Evolutionary conservation across 2,329 filamentous ascomycete genomes (phyloP), one percentile per base, ranked within the genome.

Genomic region (Ceratocystiopsis minuta): DNA sequence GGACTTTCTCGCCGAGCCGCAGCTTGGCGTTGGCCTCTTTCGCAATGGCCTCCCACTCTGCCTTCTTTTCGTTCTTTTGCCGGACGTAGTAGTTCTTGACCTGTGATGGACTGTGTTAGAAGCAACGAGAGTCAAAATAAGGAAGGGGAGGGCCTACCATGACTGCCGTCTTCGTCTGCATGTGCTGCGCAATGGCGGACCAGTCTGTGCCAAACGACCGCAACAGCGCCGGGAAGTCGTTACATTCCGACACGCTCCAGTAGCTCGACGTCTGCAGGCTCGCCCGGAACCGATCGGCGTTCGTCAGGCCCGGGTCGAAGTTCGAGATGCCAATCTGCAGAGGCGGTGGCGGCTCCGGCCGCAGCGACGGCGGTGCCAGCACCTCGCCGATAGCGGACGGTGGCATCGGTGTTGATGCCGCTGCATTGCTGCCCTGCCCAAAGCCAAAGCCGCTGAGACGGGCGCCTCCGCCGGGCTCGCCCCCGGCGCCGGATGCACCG

Each of bases 141-240:
- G 7, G 20, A 20, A 20, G 20, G 20, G 4, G 20, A 20, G 7
- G 7, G 20, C 67, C 57, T 65, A 82, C 83, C 83, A 90, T 90
- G n/a, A 81, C 80, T 43, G 79, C 71, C 16, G 83, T 88, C 60
- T 88, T 88, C 5, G 81, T 84, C 39, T 79, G 78, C 79, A 90
- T 86, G 51, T 84, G 75, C 40, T 67, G 67, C 35, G 83, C 79
- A 57, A 88, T 88, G 5, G 71, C 72, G 39, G 64, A 63, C 73
- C 81, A 90, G 55, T 90, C 81, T 15, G 78, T 84, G 44, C 83
- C 83, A 60, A 85, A 88, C 42, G 83, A 71, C 40, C 67, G 70
- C 38, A 90, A 65, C 44, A 85, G 67, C 43, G 68, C 70, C 33
- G 78, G 76, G 57, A 90, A 90, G 52, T 87, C 82, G 38, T 70